Evolutionary conservation across 768 basidiomycete species (phyloP).

Genomic region (Ramaria sp.): DNA sequence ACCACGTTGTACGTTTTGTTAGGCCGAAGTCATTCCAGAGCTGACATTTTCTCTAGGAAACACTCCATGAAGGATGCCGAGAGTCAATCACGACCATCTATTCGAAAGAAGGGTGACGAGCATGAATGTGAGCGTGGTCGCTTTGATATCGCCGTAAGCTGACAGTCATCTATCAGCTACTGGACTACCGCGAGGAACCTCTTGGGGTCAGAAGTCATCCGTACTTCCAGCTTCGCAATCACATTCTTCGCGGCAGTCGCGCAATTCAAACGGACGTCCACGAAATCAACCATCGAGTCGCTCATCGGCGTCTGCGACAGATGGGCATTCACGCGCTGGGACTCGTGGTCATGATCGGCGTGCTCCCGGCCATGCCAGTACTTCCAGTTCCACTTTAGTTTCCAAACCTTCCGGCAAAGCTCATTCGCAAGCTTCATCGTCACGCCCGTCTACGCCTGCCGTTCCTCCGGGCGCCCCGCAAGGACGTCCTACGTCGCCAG

Average conservation of each 20-base stretch:
- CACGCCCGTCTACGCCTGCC: slow-evolving; percentile 51
- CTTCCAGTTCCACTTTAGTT: slow-evolving; percentile 28
- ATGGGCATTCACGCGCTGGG: background rate
- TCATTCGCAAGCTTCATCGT: slow-evolving; percentile 38
- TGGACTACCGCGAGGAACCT: background rate
- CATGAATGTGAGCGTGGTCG: slow-evolving; percentile 21
- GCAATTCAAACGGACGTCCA: background rate
- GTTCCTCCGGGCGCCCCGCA: slow-evolving; percentile 16
- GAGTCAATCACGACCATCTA: slow-evolving; percentile 41
- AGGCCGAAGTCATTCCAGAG: background rate
- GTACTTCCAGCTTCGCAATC: slow-evolving; percentile 2
- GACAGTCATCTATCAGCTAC: background rate
- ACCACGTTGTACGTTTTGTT: slow-evolving; percentile 63
- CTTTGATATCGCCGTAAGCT: background rate
- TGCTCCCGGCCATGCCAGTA: slow-evolving; percentile 18
- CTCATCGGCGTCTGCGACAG: slow-evolving; percentile 12
- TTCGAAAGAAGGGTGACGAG: slow-evolving; percentile 54
- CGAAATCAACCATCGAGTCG: background rate
- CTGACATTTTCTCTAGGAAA: slow-evolving; percentile 42
- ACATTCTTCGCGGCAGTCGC: background rate
- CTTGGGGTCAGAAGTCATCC: slow-evolving; percentile 7
- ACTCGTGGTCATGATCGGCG: slow-evolving; percentile 36
- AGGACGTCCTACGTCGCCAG: slow-evolving; percentile 4
- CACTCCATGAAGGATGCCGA: slow-evolving; percentile 90
- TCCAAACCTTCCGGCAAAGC: slow-evolving; percentile 27